These are phyloP conservation scores for Oryza glaberrima DNA, from an alignment of 176 grass and related monocot genomes.

Conservation along the genomic window DNA sequence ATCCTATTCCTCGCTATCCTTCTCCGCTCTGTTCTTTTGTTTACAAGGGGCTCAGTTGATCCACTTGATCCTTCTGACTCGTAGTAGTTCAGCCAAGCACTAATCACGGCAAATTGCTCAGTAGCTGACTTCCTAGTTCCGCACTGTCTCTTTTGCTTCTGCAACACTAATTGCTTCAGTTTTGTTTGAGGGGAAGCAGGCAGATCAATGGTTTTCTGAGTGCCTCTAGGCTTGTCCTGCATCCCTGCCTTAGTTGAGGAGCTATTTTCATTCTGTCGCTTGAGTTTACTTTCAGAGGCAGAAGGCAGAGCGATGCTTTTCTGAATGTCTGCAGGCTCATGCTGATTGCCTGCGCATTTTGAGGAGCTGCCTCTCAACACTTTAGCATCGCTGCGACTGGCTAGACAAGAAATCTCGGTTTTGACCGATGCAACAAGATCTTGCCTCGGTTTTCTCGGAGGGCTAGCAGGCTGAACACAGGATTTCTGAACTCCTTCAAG, in stretches of 20 bases:
- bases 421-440: not conserved
- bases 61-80: constrained; percentile 67
- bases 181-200: not conserved
- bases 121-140: constrained; percentile 17
- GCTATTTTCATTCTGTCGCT: not conserved
- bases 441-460: not conserved
- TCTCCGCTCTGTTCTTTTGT: constrained; percentile 72
- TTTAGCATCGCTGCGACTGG: not conserved
- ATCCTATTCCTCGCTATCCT: constrained; percentile 41
- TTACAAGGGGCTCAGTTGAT: constrained; percentile 55
- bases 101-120: constrained; percentile 48
- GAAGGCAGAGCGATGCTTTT: not conserved
- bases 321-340: not conserved
- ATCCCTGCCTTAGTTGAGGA: constrained; percentile 23
- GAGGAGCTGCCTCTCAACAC: constrained; percentile 7
- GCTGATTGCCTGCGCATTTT: not conserved
- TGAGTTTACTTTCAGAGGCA: constrained; percentile 13
- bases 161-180: not conserved
- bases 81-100: constrained; percentile 60
- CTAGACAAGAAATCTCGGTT: constrained; percentile 3
- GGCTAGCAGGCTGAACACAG: constrained; percentile 1
- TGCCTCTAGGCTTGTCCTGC: not conserved
- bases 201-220: not conserved
- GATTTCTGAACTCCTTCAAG: constrained; percentile 27
- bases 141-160: constrained; percentile 21